Base-by-base conservation (phyloP, 306 rosid species). In the Alnus rubra region DNA sequence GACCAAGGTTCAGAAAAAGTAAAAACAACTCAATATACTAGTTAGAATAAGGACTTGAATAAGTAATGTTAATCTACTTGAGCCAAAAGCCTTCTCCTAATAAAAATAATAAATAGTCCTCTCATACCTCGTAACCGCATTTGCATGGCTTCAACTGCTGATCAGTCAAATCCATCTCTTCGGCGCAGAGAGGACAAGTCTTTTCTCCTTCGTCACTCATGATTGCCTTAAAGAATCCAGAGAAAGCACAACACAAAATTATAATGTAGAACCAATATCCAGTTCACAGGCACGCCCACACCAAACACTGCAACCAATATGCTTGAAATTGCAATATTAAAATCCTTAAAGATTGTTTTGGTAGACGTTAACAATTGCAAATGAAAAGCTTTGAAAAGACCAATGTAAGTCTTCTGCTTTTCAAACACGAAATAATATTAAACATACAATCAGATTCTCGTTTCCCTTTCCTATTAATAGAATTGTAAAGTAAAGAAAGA, bases 141-240 rank as follows among this genome's bases (percentile, higher is more conserved):
- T 80, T 90, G 91, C 99, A 96, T 18, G 99, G 98, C 76, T 96
- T 96, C 93, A 96, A 77, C 62, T 96, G 99, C 88, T 96, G 98
- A 88, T 96, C 99, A 16, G 99, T 96, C 87, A 91, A 89, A 90
- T 93, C 99, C 99, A 96, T 96, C 84, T 96, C 99, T 83, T 96
- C 98, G 0, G 98, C 97, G 39, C 99, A 96, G 75, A 96, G 99
- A 79, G 98, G 99, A 63, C 99, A 96, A 74, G 97, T 89, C 88
- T 87, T 96, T 81, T 96, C 99, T 80, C 94, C 97, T 86, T 86
- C 92, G 30, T 93, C 99, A 76, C 97, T 91, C 99, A 96, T 96
- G 94, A 82, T 96, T 88, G 82, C 86, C 88, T 81, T 82, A 31
- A 74, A 3, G 75, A 67, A 76, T 74, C 79, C 12, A 58, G 51